Percentiles rank a stretch among this genome's conserved stretches.
Evolutionary conservation across 495 filamentous ascomycete species (phyloP).

Genomic region (Aspergillus indologenus): DNA sequence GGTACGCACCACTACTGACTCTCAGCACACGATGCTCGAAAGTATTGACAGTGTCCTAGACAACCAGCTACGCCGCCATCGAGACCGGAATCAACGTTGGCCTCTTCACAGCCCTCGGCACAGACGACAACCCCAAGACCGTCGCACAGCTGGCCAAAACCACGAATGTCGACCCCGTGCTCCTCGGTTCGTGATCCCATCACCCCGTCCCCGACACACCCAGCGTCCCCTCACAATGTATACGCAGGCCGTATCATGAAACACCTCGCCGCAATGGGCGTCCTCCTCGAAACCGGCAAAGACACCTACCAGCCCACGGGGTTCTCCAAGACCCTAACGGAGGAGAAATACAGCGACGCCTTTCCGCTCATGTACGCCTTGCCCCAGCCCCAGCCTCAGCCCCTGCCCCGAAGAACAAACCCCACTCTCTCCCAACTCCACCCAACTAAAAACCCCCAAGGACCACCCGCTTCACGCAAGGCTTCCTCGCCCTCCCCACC

Average conservation of each 20-base stretch:
- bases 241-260: constrained; percentile 32
- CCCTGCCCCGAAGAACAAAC: background rate
- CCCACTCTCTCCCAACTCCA: too few relatives aligned
- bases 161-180: constrained; percentile 25
- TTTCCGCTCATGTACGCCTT: constrained; percentile 25
- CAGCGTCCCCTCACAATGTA: background rate
- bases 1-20: constrained; percentile 20
- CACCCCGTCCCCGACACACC: background rate
- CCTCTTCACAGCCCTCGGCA: constrained; percentile 24
- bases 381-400: too few relatives aligned
- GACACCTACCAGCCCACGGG: constrained; percentile 39
- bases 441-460: background rate
- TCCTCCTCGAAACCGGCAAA: constrained; percentile 35
- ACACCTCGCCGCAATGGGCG: constrained; percentile 45
- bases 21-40: background rate
- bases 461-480: constrained; percentile 20
- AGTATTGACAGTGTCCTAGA: constrained; percentile 4
- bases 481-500: constrained; percentile 20
- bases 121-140: constrained; percentile 22
- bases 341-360: constrained; percentile 27
- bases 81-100: constrained; percentile 28
- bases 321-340: constrained; percentile 34
- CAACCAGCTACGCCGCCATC: constrained; percentile 20
- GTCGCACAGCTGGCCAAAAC: constrained; percentile 23
- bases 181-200: constrained; percentile 23